Conservation (phyloP, 345 rosid genomes). For the Eutrema yunnanense region DNA sequence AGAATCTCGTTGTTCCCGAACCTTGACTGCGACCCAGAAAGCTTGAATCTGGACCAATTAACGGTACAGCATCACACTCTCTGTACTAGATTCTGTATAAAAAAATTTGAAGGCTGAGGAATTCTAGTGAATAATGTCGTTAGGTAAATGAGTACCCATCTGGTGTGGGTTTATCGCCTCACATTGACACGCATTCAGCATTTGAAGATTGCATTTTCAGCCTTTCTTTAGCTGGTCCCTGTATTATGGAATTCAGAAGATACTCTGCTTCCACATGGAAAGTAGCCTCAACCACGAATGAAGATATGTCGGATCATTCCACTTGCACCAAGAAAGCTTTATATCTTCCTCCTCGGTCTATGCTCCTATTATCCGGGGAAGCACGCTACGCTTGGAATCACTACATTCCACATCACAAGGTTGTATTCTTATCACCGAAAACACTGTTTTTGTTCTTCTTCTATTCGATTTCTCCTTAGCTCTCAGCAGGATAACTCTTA, state of each 20-base stretch:
- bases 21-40: slow-evolving; percentile 27
- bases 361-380: slow-evolving; percentile 82
- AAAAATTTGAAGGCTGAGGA: background rate
- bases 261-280: slow-evolving; percentile 47
- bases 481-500: background rate
- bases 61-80: slow-evolving; percentile 43
- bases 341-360: slow-evolving; percentile 87
- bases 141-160: slow-evolving; percentile 96
- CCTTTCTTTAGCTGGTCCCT: slow-evolving; percentile 96
- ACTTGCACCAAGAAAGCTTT: slow-evolving; percentile 54
- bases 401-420: slow-evolving; percentile 98
- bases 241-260: slow-evolving; percentile 94
- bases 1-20: slow-evolving; percentile 48
- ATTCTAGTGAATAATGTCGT: background rate
- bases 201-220: slow-evolving; percentile 86
- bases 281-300: slow-evolving; percentile 28
- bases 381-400: slow-evolving; percentile 98
- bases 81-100: background rate
- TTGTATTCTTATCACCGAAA: slow-evolving; percentile 1
- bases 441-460: background rate
- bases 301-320: slow-evolving; percentile 29
- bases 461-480: background rate
- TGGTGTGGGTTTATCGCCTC: slow-evolving; percentile 97
- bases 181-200: slow-evolving; percentile 96
- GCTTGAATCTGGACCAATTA: slow-evolving; percentile 62